Evolutionary conservation across 371 early-diverging fungal genomes (phyloP), one percentile per base, ranked within the genome.

Genomic region (Lichtheimia ramosa): DNA sequence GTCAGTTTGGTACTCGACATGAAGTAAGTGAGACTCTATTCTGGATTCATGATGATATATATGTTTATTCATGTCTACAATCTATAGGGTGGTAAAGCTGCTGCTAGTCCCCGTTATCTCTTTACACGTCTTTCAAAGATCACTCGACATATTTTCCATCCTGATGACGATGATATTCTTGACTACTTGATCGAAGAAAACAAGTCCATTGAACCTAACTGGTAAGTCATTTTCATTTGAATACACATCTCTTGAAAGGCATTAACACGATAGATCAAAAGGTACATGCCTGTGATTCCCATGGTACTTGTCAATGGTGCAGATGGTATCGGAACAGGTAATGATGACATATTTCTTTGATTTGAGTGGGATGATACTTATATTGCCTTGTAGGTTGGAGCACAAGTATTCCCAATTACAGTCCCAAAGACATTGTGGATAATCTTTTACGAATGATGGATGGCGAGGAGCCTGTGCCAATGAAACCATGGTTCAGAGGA

Each of bases 251-350:
- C 16, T 43, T 21, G 20, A 27, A 69, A 27, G 18, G 21, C 7
- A 15, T 15, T 51, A 15, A 51, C 25, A 8, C 25, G 14, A 15
- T 25, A 39, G 23, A 24, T 59, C 13, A 23, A 43, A n/a, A 84
- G 83, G 83, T 98, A 96, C 75, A 75, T 99, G 7, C 99, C 99
- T 1, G 89, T 99, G 40, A 68, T 99, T 3, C 99, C 99, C 0
- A 92, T 99, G 94, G 87, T 99, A 0, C 79, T 99, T 18, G 87
- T 99, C 8, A 99, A 99, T 73, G 99, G 99, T 25, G 87, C 93
- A 1, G 96, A 98, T 25, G 99, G 99, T 63, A 99, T 99, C 59
- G 99, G 99, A 40, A 99, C 99, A 13, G 99, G 74, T 66, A 80
- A 24, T 34, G 25, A n/a, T 3, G 16, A 23, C 12, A 21, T 10